These are phyloP conservation scores for Yamadazyma endophytica DNA, from an alignment of 805 yeast species.

Conservation along the genomic window DNA sequence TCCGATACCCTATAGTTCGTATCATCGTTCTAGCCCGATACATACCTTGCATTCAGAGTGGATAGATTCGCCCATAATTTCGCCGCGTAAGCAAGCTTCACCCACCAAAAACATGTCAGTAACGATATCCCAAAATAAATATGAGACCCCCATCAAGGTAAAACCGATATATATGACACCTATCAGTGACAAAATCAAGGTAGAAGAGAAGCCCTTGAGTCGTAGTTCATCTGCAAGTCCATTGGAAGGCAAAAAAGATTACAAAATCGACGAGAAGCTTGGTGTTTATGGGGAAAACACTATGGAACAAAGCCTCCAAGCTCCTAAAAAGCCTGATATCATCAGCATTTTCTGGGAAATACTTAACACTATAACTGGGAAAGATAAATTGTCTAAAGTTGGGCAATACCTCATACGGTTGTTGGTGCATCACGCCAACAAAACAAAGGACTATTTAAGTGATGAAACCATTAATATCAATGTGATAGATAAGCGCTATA, in stretches of 20 bases:
- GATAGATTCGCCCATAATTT: conserved; percentile 16
- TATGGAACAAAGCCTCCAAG: not conserved
- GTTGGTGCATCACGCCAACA: conserved; percentile 43
- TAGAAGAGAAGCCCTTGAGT: conserved; percentile 11
- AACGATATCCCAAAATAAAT: conserved; percentile 9
- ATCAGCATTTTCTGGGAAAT: conserved; percentile 48
- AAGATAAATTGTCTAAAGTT: conserved; percentile 67
- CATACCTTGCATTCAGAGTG: conserved; percentile 23
- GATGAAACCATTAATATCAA: conserved; percentile 30
- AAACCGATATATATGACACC: conserved; percentile 11
- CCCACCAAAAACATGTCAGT: conserved; percentile 12
- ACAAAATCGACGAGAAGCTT: no score
- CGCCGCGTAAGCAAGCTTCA: conserved; percentile 6
- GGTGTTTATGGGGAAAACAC: not conserved
- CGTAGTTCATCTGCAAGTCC: conserved; percentile 7
- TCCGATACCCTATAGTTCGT: not conserved
- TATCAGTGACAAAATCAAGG: conserved; percentile 6
- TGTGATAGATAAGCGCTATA: conserved; percentile 26
- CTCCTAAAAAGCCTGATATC: conserved; percentile 1
- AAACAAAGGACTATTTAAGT: conserved; percentile 29
- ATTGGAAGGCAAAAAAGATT: conserved; percentile 2
- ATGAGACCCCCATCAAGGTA: conserved; percentile 10
- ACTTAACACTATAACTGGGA: conserved; percentile 54
- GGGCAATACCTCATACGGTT: conserved; percentile 57
- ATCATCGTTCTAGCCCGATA: conserved; percentile 7